Evolutionary conservation across 1,139 yeast genomes (phyloP), one percentile per base, ranked within the genome.

Genomic region (Suhomyces maxii): DNA sequence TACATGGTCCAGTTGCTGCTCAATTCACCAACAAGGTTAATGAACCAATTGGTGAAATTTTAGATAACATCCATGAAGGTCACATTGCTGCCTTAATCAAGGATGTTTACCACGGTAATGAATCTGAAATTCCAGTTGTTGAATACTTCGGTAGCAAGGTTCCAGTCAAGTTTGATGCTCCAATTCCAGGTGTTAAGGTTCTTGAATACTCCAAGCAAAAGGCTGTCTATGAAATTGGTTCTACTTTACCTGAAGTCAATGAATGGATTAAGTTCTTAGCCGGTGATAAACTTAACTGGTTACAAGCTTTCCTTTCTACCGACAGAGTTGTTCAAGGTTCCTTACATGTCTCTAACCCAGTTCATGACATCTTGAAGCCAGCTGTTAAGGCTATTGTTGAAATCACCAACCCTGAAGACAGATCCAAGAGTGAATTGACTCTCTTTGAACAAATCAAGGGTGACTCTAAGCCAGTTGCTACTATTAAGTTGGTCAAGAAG

Each of bases 1-100:
- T 93, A 61, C 97, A 90, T 62, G 98, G 99, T 58, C 99, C 99
- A 42, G 99, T 95, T 60, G 96, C 99, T 59, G 97, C 97, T 59
- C 91, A 86, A 71, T 91, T 76, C 76, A 86, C 98, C 58, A 87
- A 79, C 60, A 78, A 80, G 65, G 95, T 88, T 50, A 83, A 93
- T 64, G 97, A 89, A 72, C 98, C 99, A 60, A 88, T 93, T 64
- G 85, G 88, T 69, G 88, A 86, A 42, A 90, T 93, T 57, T 74
- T 93, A 75, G 98, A 91, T 64, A 75, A 80, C 54, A 85, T 93
- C 53, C 97, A 95, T 62, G 83, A 90, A 41, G 97, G 97, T 51
- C 98, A 91, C 69, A 86, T 93, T 63, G 71, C 74, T 49, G 81
- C 70, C 59, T 79, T 89, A 63, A 64, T 88, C 56, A 71, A 77